phyloP scores from a whole-genome alignment of 225 moss, liverwort and hornwort species.

The Pleurozium schreberi region DNA sequence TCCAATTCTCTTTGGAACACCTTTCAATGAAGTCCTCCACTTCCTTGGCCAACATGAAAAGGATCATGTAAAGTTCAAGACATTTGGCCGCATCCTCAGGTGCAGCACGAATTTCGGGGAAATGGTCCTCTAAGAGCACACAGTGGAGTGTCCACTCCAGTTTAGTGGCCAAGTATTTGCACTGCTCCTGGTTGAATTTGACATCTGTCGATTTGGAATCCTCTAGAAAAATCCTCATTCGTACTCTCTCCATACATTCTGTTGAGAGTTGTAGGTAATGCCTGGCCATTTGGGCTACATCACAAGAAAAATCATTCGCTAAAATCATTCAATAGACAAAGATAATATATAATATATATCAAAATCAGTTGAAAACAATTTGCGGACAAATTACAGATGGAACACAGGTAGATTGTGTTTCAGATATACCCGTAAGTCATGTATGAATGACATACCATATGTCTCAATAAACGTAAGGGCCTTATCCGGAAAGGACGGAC shows the following conservation, averaged over 20 bases:
- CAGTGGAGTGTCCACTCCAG: neutral
- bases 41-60: neutral
- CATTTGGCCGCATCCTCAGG: neutral
- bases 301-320: neutral
- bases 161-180: neutral
- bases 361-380: neutral
- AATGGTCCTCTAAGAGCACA: neutral
- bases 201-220: neutral
- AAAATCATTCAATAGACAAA: neutral
- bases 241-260: neutral
- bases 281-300: neutral
- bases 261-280: neutral
- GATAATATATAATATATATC: neutral
- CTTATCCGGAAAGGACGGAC: conserved; percentile 90
- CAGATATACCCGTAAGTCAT: neutral
- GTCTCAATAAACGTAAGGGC: conserved; percentile 86
- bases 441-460: conserved; percentile 37
- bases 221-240: neutral
- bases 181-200: neutral
- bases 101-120: neutral
- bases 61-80: neutral
- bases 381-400: neutral
- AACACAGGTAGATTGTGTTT: neutral
- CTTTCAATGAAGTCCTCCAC: neutral
- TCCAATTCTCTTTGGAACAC: neutral